A percentile compares a stretch with the other conserved stretches of the same genome.
phyloP scores from a whole-genome alignment of 75 land plant genomes.

The Cunninghamia lanceolata region DNA sequence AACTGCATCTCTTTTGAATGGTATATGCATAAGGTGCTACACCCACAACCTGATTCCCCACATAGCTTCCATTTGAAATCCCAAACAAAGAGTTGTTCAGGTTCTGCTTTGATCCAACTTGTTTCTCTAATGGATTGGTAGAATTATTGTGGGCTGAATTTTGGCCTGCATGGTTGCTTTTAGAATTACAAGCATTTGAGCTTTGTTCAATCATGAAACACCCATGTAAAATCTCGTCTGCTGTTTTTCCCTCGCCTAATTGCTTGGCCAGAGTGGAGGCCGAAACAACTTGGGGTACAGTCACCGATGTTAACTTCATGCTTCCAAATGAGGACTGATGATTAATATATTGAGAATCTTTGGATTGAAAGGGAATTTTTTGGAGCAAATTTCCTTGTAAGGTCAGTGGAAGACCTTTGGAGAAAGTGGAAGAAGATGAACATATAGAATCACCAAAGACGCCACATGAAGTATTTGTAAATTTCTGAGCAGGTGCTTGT shows the following conservation, averaged over 20 bases:
- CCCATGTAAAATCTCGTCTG: slow-evolving; percentile 2
- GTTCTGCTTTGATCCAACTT: not conserved
- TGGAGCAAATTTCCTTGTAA: not conserved
- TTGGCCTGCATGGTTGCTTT: not conserved
- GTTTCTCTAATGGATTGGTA: not conserved
- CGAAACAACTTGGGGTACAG: slow-evolving; percentile 13
- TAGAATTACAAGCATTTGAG: not conserved
- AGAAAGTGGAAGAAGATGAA: not conserved
- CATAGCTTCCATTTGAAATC: not conserved
- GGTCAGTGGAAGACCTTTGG: slow-evolving; percentile 1
- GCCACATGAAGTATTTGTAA: not conserved
- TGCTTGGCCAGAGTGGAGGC: not conserved
- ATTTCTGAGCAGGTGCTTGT: slow-evolving; percentile 7
- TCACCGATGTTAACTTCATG: slow-evolving; percentile 9
- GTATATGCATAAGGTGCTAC: slow-evolving; percentile 3
- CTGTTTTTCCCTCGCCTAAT: slow-evolving; percentile 5
- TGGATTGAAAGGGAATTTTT: not conserved
- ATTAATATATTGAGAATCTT: slow-evolving; percentile 1
- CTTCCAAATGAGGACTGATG: not conserved
- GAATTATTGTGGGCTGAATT: not conserved
- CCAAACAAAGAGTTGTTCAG: slow-evolving; percentile 6
- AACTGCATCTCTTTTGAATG: not conserved
- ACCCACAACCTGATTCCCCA: slow-evolving; percentile 4
- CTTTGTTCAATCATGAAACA: slow-evolving; percentile 1
- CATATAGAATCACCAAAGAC: slow-evolving; percentile 5